Base-by-base conservation (phyloP, 2,329 filamentous ascomycete species). In the Aspergillus tamarii region DNA sequence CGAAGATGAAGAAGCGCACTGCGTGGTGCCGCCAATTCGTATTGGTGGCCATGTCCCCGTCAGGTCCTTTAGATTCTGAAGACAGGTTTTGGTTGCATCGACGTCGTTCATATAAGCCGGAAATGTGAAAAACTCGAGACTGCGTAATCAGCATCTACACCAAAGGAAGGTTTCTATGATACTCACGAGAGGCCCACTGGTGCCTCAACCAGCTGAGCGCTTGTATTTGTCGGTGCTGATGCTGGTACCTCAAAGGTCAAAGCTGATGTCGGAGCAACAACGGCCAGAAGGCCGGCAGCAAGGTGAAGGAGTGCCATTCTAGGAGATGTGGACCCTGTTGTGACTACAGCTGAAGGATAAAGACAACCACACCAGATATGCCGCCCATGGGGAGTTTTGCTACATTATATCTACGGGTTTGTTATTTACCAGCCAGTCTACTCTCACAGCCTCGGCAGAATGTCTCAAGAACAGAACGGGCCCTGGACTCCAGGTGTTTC, bases 11-110 rank as follows among this genome's bases (percentile, higher is more conserved):
- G 39, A n/a, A n/a, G 61, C 75, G 60, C 64, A 81, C 77, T 87
- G 84, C 0, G 85, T 87, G 0, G 85, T 87, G 2, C 85, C 85
- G n/a, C 85, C 85, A 60, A 87, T 86, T 57, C 85, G 78, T 53
- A 87, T 80, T 0, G 84, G 84, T 9, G 85, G 84, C 81, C 82
- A 85, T 12, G 74, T 77, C 2, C 84, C 85, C 0, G 80, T 83
- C 55, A 86, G 63, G 14, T 80, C 76, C 64, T 82, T 80, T 67
- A 85, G 80, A 67, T 87, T 87, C 28, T 81, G 71, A 7, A 87
- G 75, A 64, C 85, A 87, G 66, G 82, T 81, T 0, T 73, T 77
- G 0, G 84, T 87, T 1, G 83, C 77, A 0, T 78, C 79, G 16
- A 87, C 82, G 65, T 85, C 82, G 19, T 77, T 81, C 65, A 87